Base-by-base conservation (phyloP, 176 grass and related monocot species). In the Lolium perenne region DNA sequence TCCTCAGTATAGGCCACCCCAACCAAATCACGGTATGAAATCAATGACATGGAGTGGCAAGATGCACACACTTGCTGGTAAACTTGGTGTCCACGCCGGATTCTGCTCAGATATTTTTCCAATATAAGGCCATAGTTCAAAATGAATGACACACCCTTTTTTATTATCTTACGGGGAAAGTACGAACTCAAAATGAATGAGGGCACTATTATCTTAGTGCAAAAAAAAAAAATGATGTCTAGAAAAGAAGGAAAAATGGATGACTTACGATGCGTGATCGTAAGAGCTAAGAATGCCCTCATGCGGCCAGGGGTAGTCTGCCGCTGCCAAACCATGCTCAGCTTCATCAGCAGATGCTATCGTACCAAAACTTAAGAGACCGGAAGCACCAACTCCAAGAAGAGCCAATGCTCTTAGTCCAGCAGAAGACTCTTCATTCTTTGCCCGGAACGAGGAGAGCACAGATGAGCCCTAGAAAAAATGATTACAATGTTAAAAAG, bases 1-100 rank as follows among this genome's bases (percentile, higher is more conserved):
- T 99, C 97, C 79, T 99, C 97, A 64, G 94, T 99, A 82, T 99
- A 99, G 21, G 97, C 94, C 79, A 99, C 97, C 9, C 97, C 94
- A 10, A 99, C 97, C 78, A 99, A 84, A 86, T 99, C 97, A 51
- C 97, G 90, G 84, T 94, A 99, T 0, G 94, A 96, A 87, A 99
- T 90, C 80, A 99, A 85, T 65, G 97, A 99, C 94, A 96, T 96
- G 21, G 97, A 99, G 82, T 99, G 97, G 63, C 94, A 99, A 71
- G 97, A 96, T 49, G 97, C 94, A 46, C 97, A 99, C 45, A 99
- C 97, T 94, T 99, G 92, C 16, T 94, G 92, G 87, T 97, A 99
- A 68, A 99, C 97, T 89, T 99, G 97, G 46, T 99, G 97, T 18
- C 97, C 97, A 76, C 94, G 93, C 6, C 97, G 82, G 78, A 99